phyloP scores from a whole-genome alignment of 768 basidiomycete genomes.

The Suillus subalutaceus region DNA sequence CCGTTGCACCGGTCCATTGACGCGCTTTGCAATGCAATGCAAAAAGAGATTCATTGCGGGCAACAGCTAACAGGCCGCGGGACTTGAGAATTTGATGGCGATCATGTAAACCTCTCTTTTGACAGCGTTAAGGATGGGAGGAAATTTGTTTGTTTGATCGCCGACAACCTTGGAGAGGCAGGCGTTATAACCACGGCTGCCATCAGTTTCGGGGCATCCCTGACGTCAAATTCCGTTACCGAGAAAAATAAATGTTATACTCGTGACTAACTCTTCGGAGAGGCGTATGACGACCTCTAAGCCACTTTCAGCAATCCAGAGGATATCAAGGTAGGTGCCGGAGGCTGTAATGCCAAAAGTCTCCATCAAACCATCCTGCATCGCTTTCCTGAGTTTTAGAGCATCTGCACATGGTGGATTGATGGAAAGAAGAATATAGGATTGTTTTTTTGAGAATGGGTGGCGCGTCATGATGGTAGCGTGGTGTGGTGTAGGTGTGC shows the following conservation, averaged over 20 bases:
- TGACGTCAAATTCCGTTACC: slow-evolving; percentile 13
- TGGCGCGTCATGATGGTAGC: background rate
- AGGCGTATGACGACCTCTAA: slow-evolving; percentile 22
- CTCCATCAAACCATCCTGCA: slow-evolving; percentile 58
- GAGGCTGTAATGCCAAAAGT: slow-evolving; percentile 58
- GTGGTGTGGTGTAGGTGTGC: background rate
- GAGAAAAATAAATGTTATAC: slow-evolving; percentile 15
- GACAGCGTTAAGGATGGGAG: slow-evolving; percentile 31
- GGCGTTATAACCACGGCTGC: slow-evolving; percentile 29
- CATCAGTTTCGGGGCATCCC: slow-evolving; percentile 27
- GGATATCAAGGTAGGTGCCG: slow-evolving; percentile 57
- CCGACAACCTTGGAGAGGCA: slow-evolving; percentile 25
- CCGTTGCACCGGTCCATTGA: background rate
- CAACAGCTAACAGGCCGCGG: background rate
- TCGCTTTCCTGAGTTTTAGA: slow-evolving; percentile 51
- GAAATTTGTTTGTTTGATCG: slow-evolving; percentile 31
- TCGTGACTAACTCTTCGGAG: slow-evolving; percentile 17
- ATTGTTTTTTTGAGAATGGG: background rate
- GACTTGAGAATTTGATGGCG: background rate
- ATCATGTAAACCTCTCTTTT: slow-evolving; percentile 7
- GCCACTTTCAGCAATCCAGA: slow-evolving; percentile 45
- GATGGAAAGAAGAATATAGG: slow-evolving; percentile 4
- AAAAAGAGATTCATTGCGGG: background rate
- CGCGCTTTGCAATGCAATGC: background rate
- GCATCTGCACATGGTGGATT: slow-evolving; percentile 31